Conservation (phyloP, 352 stramenopile species). For the Phytophthora sp. region DNA sequence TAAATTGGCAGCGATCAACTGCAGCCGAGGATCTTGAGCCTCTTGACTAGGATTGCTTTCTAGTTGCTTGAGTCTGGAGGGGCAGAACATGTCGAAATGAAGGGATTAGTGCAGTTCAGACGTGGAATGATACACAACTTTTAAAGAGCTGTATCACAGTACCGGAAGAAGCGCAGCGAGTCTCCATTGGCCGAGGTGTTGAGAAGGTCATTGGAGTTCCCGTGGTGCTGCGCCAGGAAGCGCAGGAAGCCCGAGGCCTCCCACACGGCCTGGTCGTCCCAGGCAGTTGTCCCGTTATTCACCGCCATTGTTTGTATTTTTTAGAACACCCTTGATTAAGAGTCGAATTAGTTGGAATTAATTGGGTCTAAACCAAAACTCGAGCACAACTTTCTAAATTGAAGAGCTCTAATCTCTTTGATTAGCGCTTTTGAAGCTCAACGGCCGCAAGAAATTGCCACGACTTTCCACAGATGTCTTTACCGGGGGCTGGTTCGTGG, state of each 20-base stretch:
- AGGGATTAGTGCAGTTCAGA: constrained; percentile 1
- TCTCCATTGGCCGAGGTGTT: constrained; percentile 22
- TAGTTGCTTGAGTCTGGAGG: constrained; percentile 40
- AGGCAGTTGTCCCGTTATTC: constrained; percentile 21
- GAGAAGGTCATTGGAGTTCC: constrained; percentile 54
- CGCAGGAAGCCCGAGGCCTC: constrained; percentile 52
- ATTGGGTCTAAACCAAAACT: too few species aligned
- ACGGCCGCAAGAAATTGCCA: too few species aligned
- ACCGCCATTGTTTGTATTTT: not conserved
- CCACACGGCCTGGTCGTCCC: constrained; percentile 54
- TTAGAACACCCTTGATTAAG: too few species aligned
- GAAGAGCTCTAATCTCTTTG: not conserved
- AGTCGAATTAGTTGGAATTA: too few species aligned
- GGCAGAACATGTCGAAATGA: not conserved
- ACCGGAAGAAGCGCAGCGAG: constrained; percentile 71
- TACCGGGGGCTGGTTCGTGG: not conserved
- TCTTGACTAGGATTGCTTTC: not conserved
- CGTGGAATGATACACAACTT: constrained; percentile 33
- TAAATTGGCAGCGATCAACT: constrained; percentile 31
- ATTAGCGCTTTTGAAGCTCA: not conserved
- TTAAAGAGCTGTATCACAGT: not conserved
- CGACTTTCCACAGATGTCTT: not conserved
- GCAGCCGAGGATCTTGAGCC: constrained; percentile 19
- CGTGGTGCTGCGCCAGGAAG: constrained; percentile 63
- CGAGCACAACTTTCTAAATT: too few species aligned